Evolutionary conservation across 108 stramenopile genomes (phyloP), one percentile per base, ranked within the genome.

Genomic region (Conticribra guillardii): DNA sequence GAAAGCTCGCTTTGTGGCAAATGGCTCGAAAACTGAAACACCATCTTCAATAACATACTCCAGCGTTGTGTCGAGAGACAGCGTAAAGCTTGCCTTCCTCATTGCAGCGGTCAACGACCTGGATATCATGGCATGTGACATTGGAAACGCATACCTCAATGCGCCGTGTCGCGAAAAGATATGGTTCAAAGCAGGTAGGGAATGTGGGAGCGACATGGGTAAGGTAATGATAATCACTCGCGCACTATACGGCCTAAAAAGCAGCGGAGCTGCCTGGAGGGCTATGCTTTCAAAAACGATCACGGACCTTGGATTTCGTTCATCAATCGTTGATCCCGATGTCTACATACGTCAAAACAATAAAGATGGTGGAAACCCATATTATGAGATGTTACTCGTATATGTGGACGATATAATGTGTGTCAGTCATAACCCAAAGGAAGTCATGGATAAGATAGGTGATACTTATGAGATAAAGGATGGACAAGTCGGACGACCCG

Each of bases 1-100:
- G 15, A 57, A 85, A 37, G 77, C 83, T 11, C 32, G 77, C 4
- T 71, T 58, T 31, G 67, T 64, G 0, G 82, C 79, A 31, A 50
- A 31, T 0, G 79, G 78, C 0, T 49, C 69, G 1, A 53, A 18
- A 16, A 69, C 76, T 0, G 81, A 76, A 2, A 45, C 67, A 1
- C 81, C 83, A 3, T 8, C 74, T 18, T 49, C 60, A 16, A 54
- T 77, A 8, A 88, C 87, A 0, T 84, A 84, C 57, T 69, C 82
- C 7, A 84, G 80, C 53, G 85, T 84, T n/a, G 83, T 87, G 0
- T 74, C 77, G n/a, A 26, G 83, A 0, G 80, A 87, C 7, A 84
- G 81, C 30, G 76, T 81, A 1, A 73, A 80, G 21, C 70, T 84
- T 17, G 67, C 0, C 54, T 65, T 9, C 55, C 71, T 2, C 30